phyloP scores from a whole-genome alignment of 345 rosid species.

The Erysimum cheiranthoides region DNA sequence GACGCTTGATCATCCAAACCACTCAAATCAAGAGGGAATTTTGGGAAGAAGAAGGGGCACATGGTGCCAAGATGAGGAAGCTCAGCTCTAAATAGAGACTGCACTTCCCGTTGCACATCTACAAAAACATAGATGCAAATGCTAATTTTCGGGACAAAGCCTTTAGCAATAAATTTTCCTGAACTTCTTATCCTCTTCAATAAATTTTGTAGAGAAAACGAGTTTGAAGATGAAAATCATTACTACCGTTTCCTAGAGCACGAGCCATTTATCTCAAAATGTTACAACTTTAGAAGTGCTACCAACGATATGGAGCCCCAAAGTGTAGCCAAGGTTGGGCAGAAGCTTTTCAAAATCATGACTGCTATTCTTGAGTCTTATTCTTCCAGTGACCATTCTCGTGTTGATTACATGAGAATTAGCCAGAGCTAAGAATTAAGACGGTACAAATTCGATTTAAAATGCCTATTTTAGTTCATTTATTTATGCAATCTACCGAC shows the following conservation, averaged over 20 bases:
- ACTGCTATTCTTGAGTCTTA: slow-evolving; percentile 78
- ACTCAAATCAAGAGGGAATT: too few species aligned
- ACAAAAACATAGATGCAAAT: too few species aligned
- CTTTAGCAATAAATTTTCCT: too few species aligned
- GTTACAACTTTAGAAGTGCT: slow-evolving; percentile 67
- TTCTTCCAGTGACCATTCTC: slow-evolving; percentile 68
- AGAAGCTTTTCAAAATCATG: slow-evolving; percentile 69
- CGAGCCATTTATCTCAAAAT: slow-evolving; percentile 65
- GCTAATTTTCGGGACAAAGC: too few species aligned
- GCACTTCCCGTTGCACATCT: too few species aligned
- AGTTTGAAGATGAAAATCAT: slow-evolving; percentile 83
- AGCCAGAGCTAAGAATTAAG: slow-evolving; percentile 81
- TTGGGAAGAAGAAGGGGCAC: too few species aligned
- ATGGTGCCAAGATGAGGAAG: too few species aligned
- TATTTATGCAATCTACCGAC: not conserved
- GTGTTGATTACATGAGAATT: slow-evolving; percentile 66
- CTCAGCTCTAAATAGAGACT: too few species aligned
- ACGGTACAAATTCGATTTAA: slow-evolving; percentile 51
- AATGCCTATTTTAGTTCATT: not conserved
- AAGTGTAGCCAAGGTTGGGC: slow-evolving; percentile 54
- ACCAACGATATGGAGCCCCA: slow-evolving; percentile 70
- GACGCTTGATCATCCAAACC: too few species aligned
- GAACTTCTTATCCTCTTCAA: not conserved
- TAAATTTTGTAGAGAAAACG: slow-evolving; percentile 60
- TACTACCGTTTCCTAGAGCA: slow-evolving; percentile 90